Evolutionary conservation across 2,329 filamentous ascomycete genomes (phyloP), one percentile per base, ranked within the genome.

Genomic region (Colletotrichum musicola): DNA sequence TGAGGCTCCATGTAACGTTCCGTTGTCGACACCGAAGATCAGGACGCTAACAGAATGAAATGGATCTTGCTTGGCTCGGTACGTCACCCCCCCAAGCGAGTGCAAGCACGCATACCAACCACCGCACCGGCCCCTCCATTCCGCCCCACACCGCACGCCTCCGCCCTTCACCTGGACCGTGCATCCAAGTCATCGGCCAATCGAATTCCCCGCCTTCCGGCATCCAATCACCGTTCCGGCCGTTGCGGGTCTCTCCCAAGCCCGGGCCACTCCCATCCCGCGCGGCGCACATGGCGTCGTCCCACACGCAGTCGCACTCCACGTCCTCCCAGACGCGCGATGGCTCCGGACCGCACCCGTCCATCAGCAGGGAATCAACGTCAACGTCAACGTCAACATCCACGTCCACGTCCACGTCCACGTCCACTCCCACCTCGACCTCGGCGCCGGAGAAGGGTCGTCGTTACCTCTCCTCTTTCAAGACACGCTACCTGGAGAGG

Each of bases 1-100:
- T 66, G 66, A 66, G 66, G 66, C 49, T 61, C 66, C 62, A 69
- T 69, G 66, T 69, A 69, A 69, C 66, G 66, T 69, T 69, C 62
- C 66, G 66, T 69, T 66, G 55, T 69, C 62, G 44, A 65, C 50
- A 35, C 49, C 55, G 62, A 61, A 27, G 62, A 65, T 65, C 66
- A 56, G 44, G 30, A 56, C 66, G 56, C 66, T 69, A 66, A 69
- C 49, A 61, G 46, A 16, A 40, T n/a, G 54, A 46, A 56, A 56
- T 59, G 62, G 62, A 69, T 40, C 50, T 64, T 25, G 54, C 18
- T 10, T n/a, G 44, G 16, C 44, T 20, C n/a, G 46, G 44, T 61
- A 65, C 62, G 62, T 65, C 30, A 35, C 30, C 9, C 27, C 30
- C 10, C 30, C 30, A 30, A 30, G 27, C 27, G 22, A 25, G 22